These are phyloP conservation scores for Candida cerambycidarum DNA, from an alignment of 805 yeast species.

Conservation along the genomic window DNA sequence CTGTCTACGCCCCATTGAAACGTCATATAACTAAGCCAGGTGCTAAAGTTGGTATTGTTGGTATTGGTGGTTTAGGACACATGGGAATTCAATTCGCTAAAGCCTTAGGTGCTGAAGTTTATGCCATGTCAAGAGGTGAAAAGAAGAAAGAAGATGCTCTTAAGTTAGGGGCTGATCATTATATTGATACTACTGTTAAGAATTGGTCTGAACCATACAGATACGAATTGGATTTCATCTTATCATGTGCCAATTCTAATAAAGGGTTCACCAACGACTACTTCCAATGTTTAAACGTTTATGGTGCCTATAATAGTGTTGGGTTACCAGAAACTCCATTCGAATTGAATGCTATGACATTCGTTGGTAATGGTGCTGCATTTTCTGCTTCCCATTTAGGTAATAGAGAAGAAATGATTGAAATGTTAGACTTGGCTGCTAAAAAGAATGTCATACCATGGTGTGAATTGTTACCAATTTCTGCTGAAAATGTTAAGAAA, in stretches of 20 bases:
- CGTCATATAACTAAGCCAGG: conserved; percentile 25
- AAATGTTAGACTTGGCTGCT: conserved; percentile 65
- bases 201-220: conserved; percentile 20
- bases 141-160: conserved; percentile 52
- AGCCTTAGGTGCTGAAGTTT: conserved; percentile 64
- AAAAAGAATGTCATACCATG: conserved; percentile 59
- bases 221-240: conserved; percentile 43
- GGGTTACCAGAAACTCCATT: conserved; percentile 59
- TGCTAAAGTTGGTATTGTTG: conserved; percentile 56
- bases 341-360: conserved; percentile 50
- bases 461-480: conserved; percentile 59
- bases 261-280: conserved; percentile 31
- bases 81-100: conserved; percentile 57
- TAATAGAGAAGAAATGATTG: conserved; percentile 61
- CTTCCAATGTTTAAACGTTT: conserved; percentile 49
- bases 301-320: conserved; percentile 60
- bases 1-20: conserved; percentile 51
- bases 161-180: conserved; percentile 56
- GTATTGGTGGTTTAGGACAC: conserved; percentile 69
- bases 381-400: conserved; percentile 61
- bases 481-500: conserved; percentile 50
- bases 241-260: conserved; percentile 44
- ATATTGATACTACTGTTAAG: conserved; percentile 47
- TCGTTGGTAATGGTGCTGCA: conserved; percentile 46
- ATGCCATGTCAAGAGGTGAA: conserved; percentile 53